phyloP scores from a whole-genome alignment of 768 basidiomycete genomes.

The Suillus plorans region DNA sequence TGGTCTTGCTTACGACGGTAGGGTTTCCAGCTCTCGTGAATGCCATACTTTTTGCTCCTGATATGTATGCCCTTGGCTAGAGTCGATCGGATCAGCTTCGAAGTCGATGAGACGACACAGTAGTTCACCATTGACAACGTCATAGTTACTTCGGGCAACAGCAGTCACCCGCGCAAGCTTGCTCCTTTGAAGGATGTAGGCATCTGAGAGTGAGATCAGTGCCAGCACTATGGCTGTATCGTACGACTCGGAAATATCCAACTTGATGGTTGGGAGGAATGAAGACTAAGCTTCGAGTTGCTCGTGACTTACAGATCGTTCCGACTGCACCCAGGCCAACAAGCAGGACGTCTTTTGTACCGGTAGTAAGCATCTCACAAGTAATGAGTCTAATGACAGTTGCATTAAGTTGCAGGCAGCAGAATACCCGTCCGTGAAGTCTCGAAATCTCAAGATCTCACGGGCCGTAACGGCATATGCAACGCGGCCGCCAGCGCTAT shows the following conservation, averaged over 20 bases:
- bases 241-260: not conserved
- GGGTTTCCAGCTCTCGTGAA: constrained; percentile 2
- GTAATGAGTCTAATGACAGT: not conserved
- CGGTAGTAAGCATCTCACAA: not conserved
- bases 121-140: constrained; percentile 33
- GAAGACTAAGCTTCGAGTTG: not conserved
- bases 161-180: constrained; percentile 60
- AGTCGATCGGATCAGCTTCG: not conserved
- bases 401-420: too few species aligned
- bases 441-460: too few species aligned
- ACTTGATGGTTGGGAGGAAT: not conserved
- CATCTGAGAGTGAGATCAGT: constrained; percentile 36
- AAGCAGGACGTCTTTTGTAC: constrained; percentile 51
- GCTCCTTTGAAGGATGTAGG: constrained; percentile 41
- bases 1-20: not conserved
- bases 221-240: not conserved
- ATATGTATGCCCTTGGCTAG: constrained; percentile 57
- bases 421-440: too few species aligned
- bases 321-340: constrained; percentile 71
- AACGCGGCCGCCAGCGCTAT: too few species aligned
- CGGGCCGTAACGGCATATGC: too few species aligned
- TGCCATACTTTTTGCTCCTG: constrained; percentile 29
- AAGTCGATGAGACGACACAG: not conserved
- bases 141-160: constrained; percentile 71
- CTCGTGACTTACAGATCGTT: constrained; percentile 51